Evolutionary conservation across 257 asterid species (phyloP).

Genomic region (Jacaranda copaia): DNA sequence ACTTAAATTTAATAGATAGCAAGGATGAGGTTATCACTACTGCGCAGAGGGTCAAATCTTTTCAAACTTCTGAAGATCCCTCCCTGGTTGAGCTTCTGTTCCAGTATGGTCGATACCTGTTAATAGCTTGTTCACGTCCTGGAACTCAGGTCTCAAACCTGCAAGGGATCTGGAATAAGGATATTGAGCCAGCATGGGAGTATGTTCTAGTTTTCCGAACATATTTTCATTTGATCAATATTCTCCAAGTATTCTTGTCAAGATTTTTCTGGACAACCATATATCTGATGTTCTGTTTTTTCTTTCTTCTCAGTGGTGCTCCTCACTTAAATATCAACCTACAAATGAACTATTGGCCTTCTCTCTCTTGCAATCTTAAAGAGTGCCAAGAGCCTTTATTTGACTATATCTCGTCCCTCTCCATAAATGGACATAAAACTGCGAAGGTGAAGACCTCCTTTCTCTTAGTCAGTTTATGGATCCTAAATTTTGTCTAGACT

Average conservation of each 20-base stretch:
- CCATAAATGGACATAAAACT: constrained; percentile 70
- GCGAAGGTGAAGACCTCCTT: constrained; percentile 58
- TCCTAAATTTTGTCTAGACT: background rate
- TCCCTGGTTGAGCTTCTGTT: constrained; percentile 74
- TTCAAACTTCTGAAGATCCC: constrained; percentile 73
- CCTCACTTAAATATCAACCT: constrained; percentile 88
- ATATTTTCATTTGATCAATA: constrained; percentile 1
- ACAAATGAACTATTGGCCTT: constrained; percentile 90
- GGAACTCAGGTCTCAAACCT: constrained; percentile 78
- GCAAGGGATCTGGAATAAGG: constrained; percentile 87
- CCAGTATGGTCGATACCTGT: constrained; percentile 80
- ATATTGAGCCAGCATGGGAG: constrained; percentile 78
- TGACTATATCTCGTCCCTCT: constrained; percentile 66
- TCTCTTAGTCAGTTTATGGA: constrained; percentile 9
- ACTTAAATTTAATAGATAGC: constrained; percentile 4
- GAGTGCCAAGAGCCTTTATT: constrained; percentile 85
- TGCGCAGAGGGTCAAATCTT: constrained; percentile 68
- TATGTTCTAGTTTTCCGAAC: constrained; percentile 44
- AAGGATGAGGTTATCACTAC: constrained; percentile 42
- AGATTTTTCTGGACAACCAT: background rate
- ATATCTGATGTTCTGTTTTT: constrained; percentile 17
- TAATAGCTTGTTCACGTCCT: constrained; percentile 80
- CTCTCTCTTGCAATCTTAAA: constrained; percentile 74
- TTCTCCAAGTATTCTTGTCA: background rate
- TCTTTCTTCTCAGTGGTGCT: constrained; percentile 61